Percentiles rank a stretch among this genome's conserved stretches.
phyloP scores from a whole-genome alignment of 305 asterid genomes.

The Ajuga reptans region DNA sequence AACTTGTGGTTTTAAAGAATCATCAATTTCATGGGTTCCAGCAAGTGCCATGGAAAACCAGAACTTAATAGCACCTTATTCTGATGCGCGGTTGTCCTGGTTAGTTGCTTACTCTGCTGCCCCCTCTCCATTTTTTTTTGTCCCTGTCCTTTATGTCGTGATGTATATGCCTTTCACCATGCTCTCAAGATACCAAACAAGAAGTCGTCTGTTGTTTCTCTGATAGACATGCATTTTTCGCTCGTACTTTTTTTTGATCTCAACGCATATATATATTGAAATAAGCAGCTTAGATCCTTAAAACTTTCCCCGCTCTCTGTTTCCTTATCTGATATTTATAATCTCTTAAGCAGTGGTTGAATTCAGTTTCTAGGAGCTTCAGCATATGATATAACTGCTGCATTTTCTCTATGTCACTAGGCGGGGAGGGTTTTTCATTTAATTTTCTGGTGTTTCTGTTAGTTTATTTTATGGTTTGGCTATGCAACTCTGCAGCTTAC shows the following conservation, averaged over 20 bases:
- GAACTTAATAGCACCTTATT: slow-evolving; percentile 57
- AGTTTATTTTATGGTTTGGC: neutral
- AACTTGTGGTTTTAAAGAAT: slow-evolving; percentile 73
- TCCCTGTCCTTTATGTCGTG: neutral
- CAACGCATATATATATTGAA: slow-evolving; percentile 1
- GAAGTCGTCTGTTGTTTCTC: neutral
- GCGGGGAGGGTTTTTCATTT: neutral
- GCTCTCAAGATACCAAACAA: slow-evolving; percentile 4
- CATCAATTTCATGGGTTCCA: slow-evolving; percentile 77
- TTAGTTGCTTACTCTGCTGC: slow-evolving; percentile 36
- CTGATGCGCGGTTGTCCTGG: slow-evolving; percentile 68
- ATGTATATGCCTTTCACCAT: neutral
- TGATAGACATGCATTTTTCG: neutral
- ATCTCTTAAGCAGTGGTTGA: neutral
- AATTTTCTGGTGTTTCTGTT: neutral
- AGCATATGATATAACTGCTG: neutral
- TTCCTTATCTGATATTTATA: slow-evolving; percentile 9
- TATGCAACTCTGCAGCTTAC: neutral
- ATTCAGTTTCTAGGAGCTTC: neutral
- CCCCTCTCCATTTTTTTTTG: neutral
- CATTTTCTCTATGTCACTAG: neutral
- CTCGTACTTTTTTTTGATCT: slow-evolving; percentile 6
- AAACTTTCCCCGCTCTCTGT: neutral
- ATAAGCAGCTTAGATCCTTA: slow-evolving; percentile 4
- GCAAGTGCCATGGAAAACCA: slow-evolving; percentile 91